These are phyloP conservation scores for Xerocomus nothofagi DNA, from an alignment of 1,284 basidiomycete species.

Conservation along the genomic window DNA sequence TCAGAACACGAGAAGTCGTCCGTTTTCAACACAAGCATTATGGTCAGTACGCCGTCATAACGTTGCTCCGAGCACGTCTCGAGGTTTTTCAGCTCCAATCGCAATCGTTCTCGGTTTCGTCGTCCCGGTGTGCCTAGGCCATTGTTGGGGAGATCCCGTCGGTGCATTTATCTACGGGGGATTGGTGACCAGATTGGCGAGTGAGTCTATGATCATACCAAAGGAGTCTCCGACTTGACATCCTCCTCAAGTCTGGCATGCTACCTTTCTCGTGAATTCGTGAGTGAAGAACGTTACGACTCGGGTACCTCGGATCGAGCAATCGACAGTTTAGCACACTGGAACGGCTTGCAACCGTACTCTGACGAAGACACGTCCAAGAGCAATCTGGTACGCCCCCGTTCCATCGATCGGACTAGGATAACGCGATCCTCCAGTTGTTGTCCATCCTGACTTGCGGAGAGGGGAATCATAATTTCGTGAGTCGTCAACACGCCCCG, in stretches of 20 bases:
- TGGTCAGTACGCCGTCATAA: slow-evolving; percentile 38
- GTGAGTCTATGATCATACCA: background rate
- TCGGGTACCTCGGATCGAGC: background rate
- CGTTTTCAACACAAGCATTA: slow-evolving; percentile 73
- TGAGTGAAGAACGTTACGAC: background rate
- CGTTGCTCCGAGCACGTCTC: background rate
- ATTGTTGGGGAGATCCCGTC: slow-evolving; percentile 12
- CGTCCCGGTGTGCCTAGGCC: slow-evolving; percentile 5
- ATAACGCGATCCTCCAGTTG: slow-evolving; percentile 5
- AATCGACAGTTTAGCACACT: slow-evolving; percentile 7
- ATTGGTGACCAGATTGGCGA: slow-evolving; percentile 13
- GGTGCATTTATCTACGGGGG: slow-evolving; percentile 13
- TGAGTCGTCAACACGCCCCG: background rate
- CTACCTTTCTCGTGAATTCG: slow-evolving; percentile 13
- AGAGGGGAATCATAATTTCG: slow-evolving; percentile 11
- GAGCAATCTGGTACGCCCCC: slow-evolving; percentile 6
- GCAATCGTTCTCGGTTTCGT: slow-evolving; percentile 5
- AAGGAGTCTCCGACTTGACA: background rate
- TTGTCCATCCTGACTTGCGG: slow-evolving; percentile 13
- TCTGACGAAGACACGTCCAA: slow-evolving; percentile 16
- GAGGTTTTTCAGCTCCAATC: slow-evolving; percentile 9
- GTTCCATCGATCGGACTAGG: background rate
- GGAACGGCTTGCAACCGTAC: slow-evolving; percentile 14
- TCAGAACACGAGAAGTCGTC: slow-evolving; percentile 52
- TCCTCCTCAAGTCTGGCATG: slow-evolving; percentile 10